Base-by-base conservation (phyloP, 164 flowering plant species). In the Vitis rotundifolia region DNA sequence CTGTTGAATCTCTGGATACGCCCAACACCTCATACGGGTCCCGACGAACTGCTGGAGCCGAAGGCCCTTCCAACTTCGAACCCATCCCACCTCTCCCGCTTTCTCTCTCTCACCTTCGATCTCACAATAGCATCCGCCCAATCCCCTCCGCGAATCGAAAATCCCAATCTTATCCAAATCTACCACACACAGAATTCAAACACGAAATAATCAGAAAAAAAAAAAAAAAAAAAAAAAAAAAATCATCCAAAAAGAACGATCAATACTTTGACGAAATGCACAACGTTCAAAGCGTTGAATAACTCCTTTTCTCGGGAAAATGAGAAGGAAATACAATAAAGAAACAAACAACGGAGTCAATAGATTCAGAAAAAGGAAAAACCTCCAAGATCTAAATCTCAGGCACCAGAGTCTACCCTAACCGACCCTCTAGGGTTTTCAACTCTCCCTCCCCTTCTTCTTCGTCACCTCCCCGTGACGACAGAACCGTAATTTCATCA, bases 1-100 rank as follows among this genome's bases (percentile, higher is more conserved):
- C 99, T 11, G 89, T 74, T 4, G 98, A 77, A 71, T 94, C 97
- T 69, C 82, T 88, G 6, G 95, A 68, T 0, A 94, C 94, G 59
- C 72, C 70, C 71, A 94, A 71, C 3, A 94, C 98, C 89, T 94
- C 99, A 64, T 94, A 94, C 0, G 96, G 99, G 81, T 94, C 99
- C 56, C 97, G 69, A n/a, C 98, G 85, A 61, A 72, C 29, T 0
- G 79, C 86, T 12, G 89, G 88, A 18, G 84, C 77, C 14, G 96
- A 91, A n/a, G 92, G 59, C 44, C 91, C 92, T 76, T 88, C 94
- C 71, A 69, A 47, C 78, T 85, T 89, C 67, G 91, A 79, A 62
- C 84, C 77, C 86, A 80, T 85, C 72, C 51, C 68, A 19, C 44
- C 63, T 62, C 51, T 67, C 68, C 44, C 44, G 44, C 44, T 52